Percentiles rank a stretch among this genome's conserved stretches.
Conservation (phyloP, 2,329 filamentous ascomycete genomes). For the Ophiostoma montium region DNA sequence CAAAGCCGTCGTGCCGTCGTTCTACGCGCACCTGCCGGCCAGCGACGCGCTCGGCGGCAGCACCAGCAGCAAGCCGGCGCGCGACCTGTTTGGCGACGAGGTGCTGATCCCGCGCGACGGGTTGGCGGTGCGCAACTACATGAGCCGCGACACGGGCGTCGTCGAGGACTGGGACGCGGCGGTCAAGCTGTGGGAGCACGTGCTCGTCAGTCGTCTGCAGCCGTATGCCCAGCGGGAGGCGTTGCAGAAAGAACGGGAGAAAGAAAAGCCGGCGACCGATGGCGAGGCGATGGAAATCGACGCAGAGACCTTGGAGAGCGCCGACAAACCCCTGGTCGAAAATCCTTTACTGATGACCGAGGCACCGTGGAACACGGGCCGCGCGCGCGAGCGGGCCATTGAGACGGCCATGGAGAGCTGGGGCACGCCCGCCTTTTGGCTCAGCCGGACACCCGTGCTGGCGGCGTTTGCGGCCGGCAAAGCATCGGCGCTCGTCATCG, state of each 20-base stretch:
- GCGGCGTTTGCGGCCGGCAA: constrained; percentile 88
- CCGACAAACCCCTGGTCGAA: constrained; percentile 69
- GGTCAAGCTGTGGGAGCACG: constrained; percentile 80
- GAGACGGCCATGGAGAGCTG: constrained; percentile 96
- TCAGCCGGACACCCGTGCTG: constrained; percentile 77
- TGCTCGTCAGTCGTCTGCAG: constrained; percentile 77
- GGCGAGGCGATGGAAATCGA: constrained; percentile 52
- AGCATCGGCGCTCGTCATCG: constrained; percentile 80
- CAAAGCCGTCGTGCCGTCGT: constrained; percentile 82
- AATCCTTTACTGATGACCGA: constrained; percentile 90
- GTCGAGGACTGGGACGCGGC: constrained; percentile 96
- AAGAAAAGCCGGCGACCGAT: constrained; percentile 48
- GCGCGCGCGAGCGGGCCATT: constrained; percentile 83
- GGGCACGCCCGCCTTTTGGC: constrained; percentile 88
- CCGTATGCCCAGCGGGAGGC: constrained; percentile 29
- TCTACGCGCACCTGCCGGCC: constrained; percentile 51
- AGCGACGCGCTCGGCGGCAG: constrained; percentile 16
- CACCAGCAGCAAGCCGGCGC: constrained; percentile 31
- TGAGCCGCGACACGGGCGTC: constrained; percentile 71
- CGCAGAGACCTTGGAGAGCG: constrained; percentile 46
- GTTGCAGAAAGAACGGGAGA: constrained; percentile 32
- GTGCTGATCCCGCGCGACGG: constrained; percentile 62
- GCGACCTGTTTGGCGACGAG: constrained; percentile 77
- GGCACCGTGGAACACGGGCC: constrained; percentile 78
- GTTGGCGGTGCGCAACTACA: constrained; percentile 82